Percentiles rank a stretch among this genome's conserved stretches.
Evolutionary conservation across 345 rosid species (phyloP).

Genomic region (Microcos paniculata): DNA sequence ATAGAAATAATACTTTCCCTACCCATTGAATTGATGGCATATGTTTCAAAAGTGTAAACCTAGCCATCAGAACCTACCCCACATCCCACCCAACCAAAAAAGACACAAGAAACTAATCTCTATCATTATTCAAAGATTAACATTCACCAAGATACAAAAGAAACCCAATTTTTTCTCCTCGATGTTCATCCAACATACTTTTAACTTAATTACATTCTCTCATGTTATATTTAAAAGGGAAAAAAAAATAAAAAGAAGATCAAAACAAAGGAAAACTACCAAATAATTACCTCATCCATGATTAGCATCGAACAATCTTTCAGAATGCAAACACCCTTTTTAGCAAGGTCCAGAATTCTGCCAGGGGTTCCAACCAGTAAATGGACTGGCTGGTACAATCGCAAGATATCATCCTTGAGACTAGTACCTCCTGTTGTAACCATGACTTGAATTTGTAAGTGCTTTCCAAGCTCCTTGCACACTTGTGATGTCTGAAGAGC

Average conservation of each 20-base stretch:
- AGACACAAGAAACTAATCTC: too few relatives aligned
- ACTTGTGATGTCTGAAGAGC: conserved; percentile 99
- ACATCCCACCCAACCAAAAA: neutral
- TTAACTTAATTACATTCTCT: neutral
- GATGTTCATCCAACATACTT: neutral
- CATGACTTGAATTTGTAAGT: conserved; percentile 94
- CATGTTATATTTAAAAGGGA: neutral
- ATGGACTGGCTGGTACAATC: conserved; percentile 96
- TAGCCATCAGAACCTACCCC: neutral
- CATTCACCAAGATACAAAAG: neutral
- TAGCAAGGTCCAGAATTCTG: conserved; percentile 93
- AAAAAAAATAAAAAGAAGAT: conserved; percentile 2
- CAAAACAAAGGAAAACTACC: neutral
- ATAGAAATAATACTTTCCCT: neutral
- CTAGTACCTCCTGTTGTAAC: conserved; percentile 99
- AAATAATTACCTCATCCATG: conserved; percentile 84
- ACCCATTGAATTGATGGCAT: neutral
- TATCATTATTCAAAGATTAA: neutral
- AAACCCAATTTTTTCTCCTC: neutral
- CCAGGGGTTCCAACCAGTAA: conserved; percentile 99
- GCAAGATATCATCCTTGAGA: conserved; percentile 99
- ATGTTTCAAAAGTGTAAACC: neutral
- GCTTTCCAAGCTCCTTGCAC: conserved; percentile 97
- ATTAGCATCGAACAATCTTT: conserved; percentile 97
- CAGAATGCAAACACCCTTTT: conserved; percentile 91